Evolutionary conservation across 306 rosid species (phyloP).

Genomic region (Acacia confusa): DNA sequence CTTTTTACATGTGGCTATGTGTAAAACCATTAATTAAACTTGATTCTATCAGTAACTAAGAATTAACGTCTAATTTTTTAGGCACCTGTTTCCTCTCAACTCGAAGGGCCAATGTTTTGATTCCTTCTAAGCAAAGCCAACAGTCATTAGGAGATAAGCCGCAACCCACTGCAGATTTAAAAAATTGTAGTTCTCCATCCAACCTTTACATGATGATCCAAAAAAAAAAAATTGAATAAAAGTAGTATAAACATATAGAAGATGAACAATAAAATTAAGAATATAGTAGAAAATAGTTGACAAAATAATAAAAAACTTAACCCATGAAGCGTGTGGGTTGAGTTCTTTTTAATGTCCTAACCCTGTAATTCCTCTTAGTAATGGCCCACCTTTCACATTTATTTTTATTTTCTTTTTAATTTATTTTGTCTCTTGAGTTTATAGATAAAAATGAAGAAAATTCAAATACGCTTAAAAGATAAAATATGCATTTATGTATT

Average conservation of each 20-base stretch:
- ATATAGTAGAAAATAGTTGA: not conserved
- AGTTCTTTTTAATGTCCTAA: no score
- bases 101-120: conserved; percentile 89
- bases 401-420: no score
- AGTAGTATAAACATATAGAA: not conserved
- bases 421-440: no score
- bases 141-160: conserved; percentile 94
- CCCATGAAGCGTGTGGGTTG: not conserved
- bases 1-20: no score
- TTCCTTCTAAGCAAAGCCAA: conserved; percentile 85
- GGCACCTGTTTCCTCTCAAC: conserved; percentile 93
- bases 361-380: no score
- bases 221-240: not conserved
- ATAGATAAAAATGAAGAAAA: no score
- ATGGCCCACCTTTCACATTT: no score
- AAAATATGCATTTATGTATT: no score
- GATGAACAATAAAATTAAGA: not conserved
- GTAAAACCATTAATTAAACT: no score
- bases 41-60: no score
- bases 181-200: conserved; percentile 46
- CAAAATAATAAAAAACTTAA: not conserved
- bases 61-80: not conserved
- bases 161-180: conserved; percentile 84
- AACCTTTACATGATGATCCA: conserved; percentile 46
- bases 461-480: no score